Percentiles rank a stretch among this genome's conserved stretches.
These are phyloP conservation scores for Sergeia podlipaevii DNA, from an alignment of 208 protist species.

Conservation along the genomic window DNA sequence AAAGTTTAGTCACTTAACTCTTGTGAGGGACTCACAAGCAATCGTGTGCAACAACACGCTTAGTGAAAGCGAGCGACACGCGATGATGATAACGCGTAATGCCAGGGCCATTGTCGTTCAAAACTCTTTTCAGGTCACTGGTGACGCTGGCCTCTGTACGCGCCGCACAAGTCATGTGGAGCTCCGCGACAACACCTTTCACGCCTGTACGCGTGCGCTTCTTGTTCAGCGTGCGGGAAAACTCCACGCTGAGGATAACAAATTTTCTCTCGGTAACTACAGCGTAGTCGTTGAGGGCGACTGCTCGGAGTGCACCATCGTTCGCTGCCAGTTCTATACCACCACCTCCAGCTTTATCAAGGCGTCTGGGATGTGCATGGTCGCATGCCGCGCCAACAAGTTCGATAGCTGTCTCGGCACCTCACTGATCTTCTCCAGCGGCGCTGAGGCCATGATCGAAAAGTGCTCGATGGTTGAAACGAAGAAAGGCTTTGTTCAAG, in stretches of 20 bases:
- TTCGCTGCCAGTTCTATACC: conserved; percentile 12
- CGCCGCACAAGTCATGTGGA: conserved; percentile 5
- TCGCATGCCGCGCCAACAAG: conserved; percentile 9
- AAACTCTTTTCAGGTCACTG: neutral
- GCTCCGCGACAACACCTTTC: conserved; percentile 19
- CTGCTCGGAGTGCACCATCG: conserved; percentile 11
- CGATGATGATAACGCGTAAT: neutral
- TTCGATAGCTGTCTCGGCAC: conserved; percentile 5
- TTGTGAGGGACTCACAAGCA: no score
- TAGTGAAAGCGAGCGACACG: neutral
- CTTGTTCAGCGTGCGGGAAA: conserved; percentile 17
- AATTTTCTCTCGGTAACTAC: conserved; percentile 14
- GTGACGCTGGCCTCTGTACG: conserved; percentile 18
- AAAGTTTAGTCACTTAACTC: no score
- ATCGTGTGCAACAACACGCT: conserved; percentile 9
- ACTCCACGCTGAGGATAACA: conserved; percentile 16
- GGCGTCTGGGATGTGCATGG: conserved; percentile 6
- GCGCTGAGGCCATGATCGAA: conserved; percentile 14
- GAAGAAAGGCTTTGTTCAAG: conserved; percentile 12
- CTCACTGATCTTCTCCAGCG: conserved; percentile 13
- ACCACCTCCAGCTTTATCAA: conserved; percentile 11
- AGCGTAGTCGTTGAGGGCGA: conserved; percentile 20
- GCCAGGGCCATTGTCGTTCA: neutral
- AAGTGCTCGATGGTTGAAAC: conserved; percentile 16
- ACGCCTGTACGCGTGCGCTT: conserved; percentile 19